Percentiles rank a stretch among this genome's conserved stretches.
Conservation (phyloP, 805 yeast species). For the Blastobotrys americana region DNA sequence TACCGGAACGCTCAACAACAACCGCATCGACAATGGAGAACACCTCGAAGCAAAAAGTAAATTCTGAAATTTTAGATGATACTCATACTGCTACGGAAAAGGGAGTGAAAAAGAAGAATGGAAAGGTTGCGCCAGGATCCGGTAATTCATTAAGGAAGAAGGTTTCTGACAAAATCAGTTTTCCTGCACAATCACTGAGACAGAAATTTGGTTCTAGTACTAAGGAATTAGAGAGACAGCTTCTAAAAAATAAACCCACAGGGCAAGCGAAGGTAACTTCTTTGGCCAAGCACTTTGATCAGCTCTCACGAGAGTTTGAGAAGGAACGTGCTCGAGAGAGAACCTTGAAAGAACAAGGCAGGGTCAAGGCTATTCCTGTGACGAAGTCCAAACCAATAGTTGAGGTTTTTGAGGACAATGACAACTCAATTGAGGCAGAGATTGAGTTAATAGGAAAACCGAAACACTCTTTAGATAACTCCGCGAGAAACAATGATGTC, state of each 20-base stretch:
- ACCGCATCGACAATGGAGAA: no score
- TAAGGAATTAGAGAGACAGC: slow-evolving; percentile 21
- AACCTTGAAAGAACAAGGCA: slow-evolving; percentile 48
- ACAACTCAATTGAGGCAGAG: slow-evolving; percentile 53
- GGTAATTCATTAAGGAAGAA: slow-evolving; percentile 10
- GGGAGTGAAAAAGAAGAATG: slow-evolving; percentile 7
- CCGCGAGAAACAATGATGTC: neutral
- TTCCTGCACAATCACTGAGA: slow-evolving; percentile 14
- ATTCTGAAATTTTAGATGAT: no score
- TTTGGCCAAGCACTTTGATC: slow-evolving; percentile 61
- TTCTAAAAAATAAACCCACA: slow-evolving; percentile 10
- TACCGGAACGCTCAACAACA: no score
- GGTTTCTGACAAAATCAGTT: slow-evolving; percentile 13
- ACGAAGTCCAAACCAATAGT: slow-evolving; percentile 78
- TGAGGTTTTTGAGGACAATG: slow-evolving; percentile 79
- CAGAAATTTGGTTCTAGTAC: slow-evolving; percentile 17
- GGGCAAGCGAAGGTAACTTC: slow-evolving; percentile 27
- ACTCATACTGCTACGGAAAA: no score
- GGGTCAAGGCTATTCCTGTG: slow-evolving; percentile 63
- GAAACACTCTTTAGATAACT: neutral
- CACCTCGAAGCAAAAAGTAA: no score
- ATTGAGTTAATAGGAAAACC: neutral
- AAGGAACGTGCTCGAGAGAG: slow-evolving; percentile 78
- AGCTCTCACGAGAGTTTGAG: slow-evolving; percentile 77
- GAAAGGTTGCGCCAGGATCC: no score